phyloP scores from a whole-genome alignment of 805 yeast species.

The Cyberlindnera saturnus region DNA sequence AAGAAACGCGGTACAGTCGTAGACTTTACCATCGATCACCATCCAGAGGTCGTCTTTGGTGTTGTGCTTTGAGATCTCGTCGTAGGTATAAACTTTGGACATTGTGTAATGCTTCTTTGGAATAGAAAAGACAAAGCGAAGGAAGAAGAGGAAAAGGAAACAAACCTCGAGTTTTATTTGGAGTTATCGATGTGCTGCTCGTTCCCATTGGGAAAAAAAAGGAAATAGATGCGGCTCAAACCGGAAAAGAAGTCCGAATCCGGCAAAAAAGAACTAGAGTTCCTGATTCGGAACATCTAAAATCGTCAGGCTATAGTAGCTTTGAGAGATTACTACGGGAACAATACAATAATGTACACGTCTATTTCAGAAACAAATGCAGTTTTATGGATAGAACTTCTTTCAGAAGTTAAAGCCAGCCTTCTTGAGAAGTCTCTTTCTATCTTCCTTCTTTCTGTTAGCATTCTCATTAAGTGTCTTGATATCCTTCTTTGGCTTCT shows the following conservation, averaged over 20 bases:
- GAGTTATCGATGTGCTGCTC: too few relatives aligned
- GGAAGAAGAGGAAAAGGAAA: background rate
- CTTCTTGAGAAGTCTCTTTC: constrained; percentile 27
- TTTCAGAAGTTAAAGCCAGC: constrained; percentile 31
- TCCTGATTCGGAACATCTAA: background rate
- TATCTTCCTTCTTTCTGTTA: constrained; percentile 26
- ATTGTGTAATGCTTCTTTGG: constrained; percentile 19
- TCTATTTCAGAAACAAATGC: background rate
- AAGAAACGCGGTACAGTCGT: constrained; percentile 43
- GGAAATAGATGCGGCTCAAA: too few relatives aligned
- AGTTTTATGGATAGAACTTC: constrained; percentile 1
- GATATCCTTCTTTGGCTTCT: constrained; percentile 25
- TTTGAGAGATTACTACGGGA: background rate
- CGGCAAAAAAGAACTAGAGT: constrained; percentile 1
- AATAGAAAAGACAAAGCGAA: background rate
- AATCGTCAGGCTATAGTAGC: too few relatives aligned
- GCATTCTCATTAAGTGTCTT: constrained; percentile 28
- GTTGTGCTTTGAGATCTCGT: constrained; percentile 68
- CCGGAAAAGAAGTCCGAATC: background rate
- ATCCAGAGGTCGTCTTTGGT: constrained; percentile 81
- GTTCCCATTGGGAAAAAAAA: too few relatives aligned
- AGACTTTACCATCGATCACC: constrained; percentile 76
- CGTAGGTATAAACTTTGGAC: constrained; percentile 52
- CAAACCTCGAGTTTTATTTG: background rate
- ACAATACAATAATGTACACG: constrained; percentile 1